These are phyloP conservation scores for Schwanniomyces occidentalis DNA, from an alignment of 805 yeast species.

Conservation along the genomic window DNA sequence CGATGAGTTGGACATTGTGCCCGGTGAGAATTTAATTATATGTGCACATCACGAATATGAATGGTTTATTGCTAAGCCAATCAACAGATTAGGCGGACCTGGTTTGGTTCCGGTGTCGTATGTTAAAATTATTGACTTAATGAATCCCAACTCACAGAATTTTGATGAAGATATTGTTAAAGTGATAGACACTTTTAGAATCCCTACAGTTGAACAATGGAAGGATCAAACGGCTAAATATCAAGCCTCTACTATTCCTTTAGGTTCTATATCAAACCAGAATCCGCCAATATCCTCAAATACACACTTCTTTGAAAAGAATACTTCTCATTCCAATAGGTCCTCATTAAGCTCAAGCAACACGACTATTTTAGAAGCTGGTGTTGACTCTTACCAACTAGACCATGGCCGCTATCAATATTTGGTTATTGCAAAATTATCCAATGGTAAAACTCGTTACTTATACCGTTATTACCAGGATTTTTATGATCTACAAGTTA, in stretches of 20 bases:
- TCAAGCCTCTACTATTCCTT: slow-evolving; percentile 82
- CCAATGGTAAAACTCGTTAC: slow-evolving; percentile 67
- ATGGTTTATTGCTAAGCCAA: slow-evolving; percentile 98
- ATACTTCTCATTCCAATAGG: slow-evolving; percentile 21
- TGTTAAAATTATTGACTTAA: slow-evolving; percentile 80
- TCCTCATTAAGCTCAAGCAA: slow-evolving; percentile 32
- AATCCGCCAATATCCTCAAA: slow-evolving; percentile 34
- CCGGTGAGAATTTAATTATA: slow-evolving; percentile 87
- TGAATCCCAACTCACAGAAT: slow-evolving; percentile 28
- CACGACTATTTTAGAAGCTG: slow-evolving; percentile 54
- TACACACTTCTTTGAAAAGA: slow-evolving; percentile 36
- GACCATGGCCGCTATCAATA: slow-evolving; percentile 92
- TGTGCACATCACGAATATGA: slow-evolving; percentile 96
- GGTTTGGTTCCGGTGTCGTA: slow-evolving; percentile 93
- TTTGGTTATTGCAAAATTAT: slow-evolving; percentile 63
- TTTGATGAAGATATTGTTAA: slow-evolving; percentile 51
- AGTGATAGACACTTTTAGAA: slow-evolving; percentile 60
- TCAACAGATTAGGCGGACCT: slow-evolving; percentile 93
- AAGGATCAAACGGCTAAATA: slow-evolving; percentile 86
- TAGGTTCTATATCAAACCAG: slow-evolving; percentile 47
- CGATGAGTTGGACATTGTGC: slow-evolving; percentile 81
- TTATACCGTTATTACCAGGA: slow-evolving; percentile 92
- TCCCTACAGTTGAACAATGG: slow-evolving; percentile 97
- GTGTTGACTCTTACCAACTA: slow-evolving; percentile 76
- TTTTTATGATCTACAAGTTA: slow-evolving; percentile 90